Evolutionary conservation across 129 eudicot genomes (phyloP).

Genomic region (Flaveria linearis): DNA sequence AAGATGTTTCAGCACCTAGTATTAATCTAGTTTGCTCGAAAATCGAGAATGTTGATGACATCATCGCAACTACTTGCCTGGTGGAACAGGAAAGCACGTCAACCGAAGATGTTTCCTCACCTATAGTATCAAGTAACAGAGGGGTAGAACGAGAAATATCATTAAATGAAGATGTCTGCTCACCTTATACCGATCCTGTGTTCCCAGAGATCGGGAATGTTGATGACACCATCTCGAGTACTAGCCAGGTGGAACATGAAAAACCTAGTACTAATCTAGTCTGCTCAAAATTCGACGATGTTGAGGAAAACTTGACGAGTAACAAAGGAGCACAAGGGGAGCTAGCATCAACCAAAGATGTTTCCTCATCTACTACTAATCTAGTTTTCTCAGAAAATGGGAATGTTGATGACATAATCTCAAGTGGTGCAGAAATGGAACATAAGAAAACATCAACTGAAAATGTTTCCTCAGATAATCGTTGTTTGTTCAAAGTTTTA

Average conservation of each 20-base stretch:
- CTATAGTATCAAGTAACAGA: background rate
- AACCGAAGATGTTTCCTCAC: background rate
- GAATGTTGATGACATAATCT: slow-evolving; percentile 23
- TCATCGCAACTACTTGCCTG: background rate
- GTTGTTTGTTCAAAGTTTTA: background rate
- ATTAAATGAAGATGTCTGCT: background rate
- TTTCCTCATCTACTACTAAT: slow-evolving; percentile 20
- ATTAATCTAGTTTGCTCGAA: slow-evolving; percentile 5
- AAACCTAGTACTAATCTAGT: slow-evolving; percentile 13
- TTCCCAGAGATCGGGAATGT: slow-evolving; percentile 5
- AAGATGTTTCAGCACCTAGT: slow-evolving; percentile 19
- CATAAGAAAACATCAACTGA: background rate
- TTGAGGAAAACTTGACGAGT: slow-evolving; percentile 3
- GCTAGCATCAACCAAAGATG: slow-evolving; percentile 16
- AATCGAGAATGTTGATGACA: background rate
- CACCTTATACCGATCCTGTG: slow-evolving; percentile 15
- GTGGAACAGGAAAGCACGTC: background rate
- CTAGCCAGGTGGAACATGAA: background rate
- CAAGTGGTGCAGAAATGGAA: slow-evolving; percentile 17
- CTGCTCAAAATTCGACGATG: background rate
- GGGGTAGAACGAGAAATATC: background rate
- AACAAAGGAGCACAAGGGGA: slow-evolving; percentile 12
- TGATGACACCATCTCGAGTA: background rate
- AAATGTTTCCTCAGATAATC: slow-evolving; percentile 2
- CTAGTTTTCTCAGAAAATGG: slow-evolving; percentile 18